A percentile compares a stretch with the other conserved stretches of the same genome.
Conservation (phyloP, 2,329 filamentous ascomycete species). For the Aspergillus transmontanensis region DNA sequence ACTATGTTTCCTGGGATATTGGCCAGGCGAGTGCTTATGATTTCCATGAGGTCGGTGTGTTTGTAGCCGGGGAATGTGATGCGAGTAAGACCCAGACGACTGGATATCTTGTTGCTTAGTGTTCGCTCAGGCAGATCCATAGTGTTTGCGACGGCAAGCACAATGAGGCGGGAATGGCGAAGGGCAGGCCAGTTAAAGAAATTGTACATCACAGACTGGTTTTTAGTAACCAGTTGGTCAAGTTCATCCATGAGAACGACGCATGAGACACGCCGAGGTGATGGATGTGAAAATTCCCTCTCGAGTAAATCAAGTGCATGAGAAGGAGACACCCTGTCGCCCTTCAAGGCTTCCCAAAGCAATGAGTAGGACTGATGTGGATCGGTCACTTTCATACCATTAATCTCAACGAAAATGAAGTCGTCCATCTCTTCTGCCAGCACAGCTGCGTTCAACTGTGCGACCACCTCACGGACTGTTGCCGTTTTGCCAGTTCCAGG, state of each 20-base stretch:
- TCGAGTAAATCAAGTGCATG: slow-evolving; percentile 91
- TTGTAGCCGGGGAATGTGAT: slow-evolving; percentile 98
- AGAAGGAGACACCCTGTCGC: slow-evolving; percentile 85
- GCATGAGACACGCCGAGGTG: slow-evolving; percentile 86
- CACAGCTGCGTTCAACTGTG: slow-evolving; percentile 84
- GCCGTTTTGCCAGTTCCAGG: slow-evolving; percentile 97
- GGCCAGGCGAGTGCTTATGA: slow-evolving; percentile 90
- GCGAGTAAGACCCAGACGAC: slow-evolving; percentile 81
- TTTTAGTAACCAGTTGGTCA: slow-evolving; percentile 95
- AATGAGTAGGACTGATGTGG: slow-evolving; percentile 94
- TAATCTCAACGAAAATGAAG: slow-evolving; percentile 99
- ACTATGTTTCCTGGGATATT: slow-evolving; percentile 88
- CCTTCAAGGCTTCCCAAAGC: slow-evolving; percentile 93
- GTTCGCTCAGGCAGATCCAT: slow-evolving; percentile 98
- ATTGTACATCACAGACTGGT: slow-evolving; percentile 99
- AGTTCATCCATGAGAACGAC: slow-evolving; percentile 98
- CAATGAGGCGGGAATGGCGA: slow-evolving; percentile 87
- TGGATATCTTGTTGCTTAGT: slow-evolving; percentile 97
- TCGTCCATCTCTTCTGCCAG: slow-evolving; percentile 90
- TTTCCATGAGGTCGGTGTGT: slow-evolving; percentile 94
- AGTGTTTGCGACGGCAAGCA: slow-evolving; percentile 95
- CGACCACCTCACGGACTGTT: slow-evolving; percentile 92
- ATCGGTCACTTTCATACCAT: slow-evolving; percentile 99
- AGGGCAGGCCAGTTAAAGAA: slow-evolving; percentile 99
- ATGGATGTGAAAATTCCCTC: slow-evolving; percentile 88